Evolutionary conservation across 2,329 filamentous ascomycete species (phyloP).

Genomic region (Penicillium sp.): DNA sequence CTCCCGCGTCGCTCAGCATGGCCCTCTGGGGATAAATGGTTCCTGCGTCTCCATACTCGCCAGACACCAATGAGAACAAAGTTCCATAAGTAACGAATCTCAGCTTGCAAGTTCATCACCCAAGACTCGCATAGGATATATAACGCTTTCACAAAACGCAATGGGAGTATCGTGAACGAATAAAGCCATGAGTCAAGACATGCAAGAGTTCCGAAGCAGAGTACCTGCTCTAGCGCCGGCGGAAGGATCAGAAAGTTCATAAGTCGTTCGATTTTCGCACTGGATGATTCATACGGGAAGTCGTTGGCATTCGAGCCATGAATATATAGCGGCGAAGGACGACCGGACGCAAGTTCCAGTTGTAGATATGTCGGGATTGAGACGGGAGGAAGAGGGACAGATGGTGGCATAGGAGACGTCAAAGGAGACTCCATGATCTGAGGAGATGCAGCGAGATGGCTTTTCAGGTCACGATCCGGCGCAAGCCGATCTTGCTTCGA

Average conservation of each 20-base stretch:
- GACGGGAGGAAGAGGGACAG: conserved; percentile 60
- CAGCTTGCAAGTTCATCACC: conserved; percentile 67
- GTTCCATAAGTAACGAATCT: conserved; percentile 66
- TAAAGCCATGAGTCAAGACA: conserved; percentile 96
- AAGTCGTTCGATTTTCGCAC: conserved; percentile 85
- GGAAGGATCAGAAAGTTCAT: conserved; percentile 85
- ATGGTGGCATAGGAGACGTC: conserved; percentile 50
- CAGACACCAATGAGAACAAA: conserved; percentile 80
- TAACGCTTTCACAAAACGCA: conserved; percentile 79
- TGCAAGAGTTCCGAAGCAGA: conserved; percentile 83
- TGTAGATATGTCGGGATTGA: conserved; percentile 66
- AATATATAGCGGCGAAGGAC: conserved; percentile 62
- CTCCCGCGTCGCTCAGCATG: conserved; percentile 16
- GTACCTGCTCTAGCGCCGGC: conserved; percentile 73
- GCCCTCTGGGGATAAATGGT: conserved; percentile 20
- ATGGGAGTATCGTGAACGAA: conserved; percentile 89
- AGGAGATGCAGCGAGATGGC: conserved; percentile 24
- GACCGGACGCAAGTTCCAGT: conserved; percentile 59
- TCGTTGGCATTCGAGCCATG: conserved; percentile 57
- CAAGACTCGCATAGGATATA: conserved; percentile 76
- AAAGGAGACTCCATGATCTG: conserved; percentile 32
- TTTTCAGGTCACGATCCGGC: conserved; percentile 35
- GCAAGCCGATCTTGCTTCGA: conserved; percentile 33
- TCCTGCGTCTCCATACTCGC: conserved; percentile 67
- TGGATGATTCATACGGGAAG: conserved; percentile 85